Percentiles rank a stretch among this genome's conserved stretches.
Evolutionary conservation across 2,329 filamentous ascomycete genomes (phyloP).

Genomic region (Sporothrix brasiliensis): DNA sequence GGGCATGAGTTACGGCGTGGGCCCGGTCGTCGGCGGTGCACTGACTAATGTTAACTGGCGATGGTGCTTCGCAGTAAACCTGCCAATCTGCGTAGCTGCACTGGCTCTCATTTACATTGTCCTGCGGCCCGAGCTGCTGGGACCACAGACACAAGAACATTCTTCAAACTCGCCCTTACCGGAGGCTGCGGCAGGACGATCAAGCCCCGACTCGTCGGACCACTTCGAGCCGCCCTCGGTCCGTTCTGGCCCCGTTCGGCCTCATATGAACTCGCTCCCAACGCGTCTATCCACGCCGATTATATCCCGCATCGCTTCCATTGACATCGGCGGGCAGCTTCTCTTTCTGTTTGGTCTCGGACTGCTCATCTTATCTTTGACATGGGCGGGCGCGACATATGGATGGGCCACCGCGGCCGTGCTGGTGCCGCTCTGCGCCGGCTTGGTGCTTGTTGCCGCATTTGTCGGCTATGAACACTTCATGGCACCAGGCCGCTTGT

Average conservation of each 20-base stretch:
- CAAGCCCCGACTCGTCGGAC: background rate
- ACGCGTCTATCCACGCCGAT: constrained; percentile 39
- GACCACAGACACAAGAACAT: constrained; percentile 45
- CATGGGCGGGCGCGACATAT: constrained; percentile 60
- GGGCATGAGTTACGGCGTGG: constrained; percentile 62
- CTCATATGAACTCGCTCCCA: no score
- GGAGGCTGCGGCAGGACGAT: background rate
- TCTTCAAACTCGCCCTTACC: no score
- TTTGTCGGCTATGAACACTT: constrained; percentile 59
- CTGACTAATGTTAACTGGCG: constrained; percentile 61
- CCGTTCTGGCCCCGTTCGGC: background rate
- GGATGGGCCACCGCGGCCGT: constrained; percentile 55
- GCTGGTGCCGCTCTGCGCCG: constrained; percentile 53
- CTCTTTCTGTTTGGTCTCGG: constrained; percentile 60
- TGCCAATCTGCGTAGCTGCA: constrained; percentile 55
- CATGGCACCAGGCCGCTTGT: constrained; percentile 53
- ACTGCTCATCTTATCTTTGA: constrained; percentile 57
- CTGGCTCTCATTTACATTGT: constrained; percentile 59
- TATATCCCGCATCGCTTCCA: constrained; percentile 52
- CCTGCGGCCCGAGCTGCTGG: constrained; percentile 61
- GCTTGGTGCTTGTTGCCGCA: constrained; percentile 45
- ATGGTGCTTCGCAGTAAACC: constrained; percentile 59
- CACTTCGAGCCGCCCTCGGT: constrained; percentile 16
- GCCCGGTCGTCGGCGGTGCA: constrained; percentile 64
- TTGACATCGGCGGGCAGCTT: constrained; percentile 60